A percentile compares a stretch with the other conserved stretches of the same genome.
These are phyloP conservation scores for Cryptococcus sp. DNA, from an alignment of 1,284 basidiomycete species.

Conservation along the genomic window DNA sequence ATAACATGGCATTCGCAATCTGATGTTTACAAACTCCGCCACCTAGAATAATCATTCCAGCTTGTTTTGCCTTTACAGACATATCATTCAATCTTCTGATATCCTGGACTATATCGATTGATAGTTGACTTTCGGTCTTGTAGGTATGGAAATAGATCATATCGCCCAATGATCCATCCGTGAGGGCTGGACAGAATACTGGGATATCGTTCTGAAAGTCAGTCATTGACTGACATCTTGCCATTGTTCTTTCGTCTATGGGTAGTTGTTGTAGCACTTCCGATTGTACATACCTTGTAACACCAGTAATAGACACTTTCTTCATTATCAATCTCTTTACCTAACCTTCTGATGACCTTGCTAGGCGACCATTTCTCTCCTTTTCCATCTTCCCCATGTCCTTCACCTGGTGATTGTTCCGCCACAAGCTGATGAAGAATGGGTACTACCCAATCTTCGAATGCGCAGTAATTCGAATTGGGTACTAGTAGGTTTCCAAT, in stretches of 20 bases:
- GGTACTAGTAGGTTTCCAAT: constrained; percentile 98
- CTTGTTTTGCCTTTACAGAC: constrained; percentile 80
- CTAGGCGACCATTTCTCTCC: constrained; percentile 77
- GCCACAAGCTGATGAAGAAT: constrained; percentile 86
- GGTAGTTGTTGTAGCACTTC: no score
- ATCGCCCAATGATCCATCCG: constrained; percentile 95
- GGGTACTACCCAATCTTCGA: constrained; percentile 97
- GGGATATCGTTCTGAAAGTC: constrained; percentile 83
- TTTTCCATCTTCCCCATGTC: constrained; percentile 29
- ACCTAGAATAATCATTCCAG: constrained; percentile 97
- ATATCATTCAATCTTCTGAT: constrained; percentile 90
- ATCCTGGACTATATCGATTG: constrained; percentile 91
- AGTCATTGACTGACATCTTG: neutral
- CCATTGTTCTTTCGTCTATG: neutral
- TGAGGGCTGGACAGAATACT: constrained; percentile 96
- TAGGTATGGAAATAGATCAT: constrained; percentile 99
- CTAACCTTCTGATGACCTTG: constrained; percentile 81
- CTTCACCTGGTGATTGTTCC: constrained; percentile 59
- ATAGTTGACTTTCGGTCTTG: constrained; percentile 73
- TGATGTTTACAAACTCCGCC: constrained; percentile 99
- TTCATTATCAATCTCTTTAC: constrained; percentile 94
- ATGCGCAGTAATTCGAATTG: constrained; percentile 99
- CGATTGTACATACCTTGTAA: constrained; percentile 69
- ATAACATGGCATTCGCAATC: constrained; percentile 98
- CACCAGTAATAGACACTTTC: constrained; percentile 99